A percentile compares a stretch with the other conserved stretches of the same genome.
Evolutionary conservation across 495 filamentous ascomycete genomes (phyloP).

Genomic region (Aspergillus olivimuriae): DNA sequence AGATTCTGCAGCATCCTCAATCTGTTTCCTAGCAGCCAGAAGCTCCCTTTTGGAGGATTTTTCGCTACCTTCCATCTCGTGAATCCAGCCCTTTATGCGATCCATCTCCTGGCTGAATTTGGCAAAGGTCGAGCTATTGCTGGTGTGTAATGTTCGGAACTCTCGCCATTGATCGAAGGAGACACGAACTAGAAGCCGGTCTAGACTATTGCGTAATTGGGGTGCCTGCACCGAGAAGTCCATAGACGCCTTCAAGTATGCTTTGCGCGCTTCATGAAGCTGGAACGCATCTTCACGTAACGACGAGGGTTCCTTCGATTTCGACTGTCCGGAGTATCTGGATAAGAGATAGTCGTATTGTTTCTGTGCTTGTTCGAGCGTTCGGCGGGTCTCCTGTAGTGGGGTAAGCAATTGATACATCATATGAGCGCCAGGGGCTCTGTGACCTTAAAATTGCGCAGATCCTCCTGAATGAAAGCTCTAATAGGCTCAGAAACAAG

Average conservation of each 20-base stretch:
- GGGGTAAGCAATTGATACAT: constrained; percentile 23
- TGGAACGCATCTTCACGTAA: constrained; percentile 93
- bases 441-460: constrained; percentile 56
- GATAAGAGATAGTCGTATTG: constrained; percentile 72
- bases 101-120: constrained; percentile 76
- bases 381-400: constrained; percentile 63
- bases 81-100: constrained; percentile 82
- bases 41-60: constrained; percentile 72
- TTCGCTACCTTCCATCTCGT: constrained; percentile 84
- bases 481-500: constrained; percentile 76
- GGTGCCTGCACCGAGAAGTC: constrained; percentile 88
- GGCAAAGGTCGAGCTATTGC: constrained; percentile 47
- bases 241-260: constrained; percentile 85
- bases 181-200: constrained; percentile 75
- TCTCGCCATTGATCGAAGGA: constrained; percentile 84
- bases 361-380: constrained; percentile 75
- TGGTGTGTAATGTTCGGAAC: constrained; percentile 60
- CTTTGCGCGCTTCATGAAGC: constrained; percentile 87
- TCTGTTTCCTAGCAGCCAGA: constrained; percentile 67
- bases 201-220: constrained; percentile 70
- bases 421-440: neutral
- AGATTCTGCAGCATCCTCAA: constrained; percentile 72
- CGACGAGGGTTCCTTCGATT: constrained; percentile 86
- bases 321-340: constrained; percentile 75
- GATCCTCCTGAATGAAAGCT: constrained; percentile 65